phyloP scores from a whole-genome alignment of 1,139 yeast species.

The Casaregolazyma lundiana region DNA sequence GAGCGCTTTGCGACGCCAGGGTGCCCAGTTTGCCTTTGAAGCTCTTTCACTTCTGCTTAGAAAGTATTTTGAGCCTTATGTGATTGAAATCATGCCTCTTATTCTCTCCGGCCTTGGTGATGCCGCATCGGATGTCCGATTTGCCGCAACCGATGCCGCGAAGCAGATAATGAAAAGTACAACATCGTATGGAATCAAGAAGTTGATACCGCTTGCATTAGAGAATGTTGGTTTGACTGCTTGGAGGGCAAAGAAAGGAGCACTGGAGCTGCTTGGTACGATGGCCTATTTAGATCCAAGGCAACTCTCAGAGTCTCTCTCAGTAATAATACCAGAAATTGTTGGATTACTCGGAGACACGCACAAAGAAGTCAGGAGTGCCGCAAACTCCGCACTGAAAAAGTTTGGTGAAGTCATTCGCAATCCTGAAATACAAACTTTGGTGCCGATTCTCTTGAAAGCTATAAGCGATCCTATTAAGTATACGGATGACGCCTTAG shows the following conservation, averaged over 20 bases:
- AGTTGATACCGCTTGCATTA: conserved; percentile 85
- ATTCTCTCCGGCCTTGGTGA: conserved; percentile 83
- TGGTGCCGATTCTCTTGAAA: conserved; percentile 83
- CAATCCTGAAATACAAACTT: conserved; percentile 89
- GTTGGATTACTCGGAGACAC: conserved; percentile 93
- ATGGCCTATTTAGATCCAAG: conserved; percentile 98
- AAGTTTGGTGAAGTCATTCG: conserved; percentile 95
- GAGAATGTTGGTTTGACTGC: conserved; percentile 71
- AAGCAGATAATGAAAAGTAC: conserved; percentile 85
- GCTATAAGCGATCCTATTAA: conserved; percentile 97
- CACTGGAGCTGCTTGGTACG: conserved; percentile 91
- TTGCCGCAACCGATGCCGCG: conserved; percentile 84
- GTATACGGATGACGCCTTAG: conserved; percentile 82
- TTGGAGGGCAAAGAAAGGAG: conserved; percentile 97
- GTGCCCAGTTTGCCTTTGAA: conserved; percentile 84
- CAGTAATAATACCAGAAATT: conserved; percentile 90
- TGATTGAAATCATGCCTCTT: conserved; percentile 78
- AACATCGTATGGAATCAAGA: conserved; percentile 87
- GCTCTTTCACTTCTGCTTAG: conserved; percentile 75
- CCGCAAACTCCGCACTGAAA: conserved; percentile 85
- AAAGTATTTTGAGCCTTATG: conserved; percentile 85
- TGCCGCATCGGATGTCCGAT: conserved; percentile 75
- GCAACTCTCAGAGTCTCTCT: conserved; percentile 82
- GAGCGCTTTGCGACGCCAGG: conserved; percentile 70
- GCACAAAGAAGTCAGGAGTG: conserved; percentile 92